Evolutionary conservation across 108 stramenopile genomes (phyloP), one percentile per base, ranked within the genome.

Genomic region (Poteriospumella lacustris): DNA sequence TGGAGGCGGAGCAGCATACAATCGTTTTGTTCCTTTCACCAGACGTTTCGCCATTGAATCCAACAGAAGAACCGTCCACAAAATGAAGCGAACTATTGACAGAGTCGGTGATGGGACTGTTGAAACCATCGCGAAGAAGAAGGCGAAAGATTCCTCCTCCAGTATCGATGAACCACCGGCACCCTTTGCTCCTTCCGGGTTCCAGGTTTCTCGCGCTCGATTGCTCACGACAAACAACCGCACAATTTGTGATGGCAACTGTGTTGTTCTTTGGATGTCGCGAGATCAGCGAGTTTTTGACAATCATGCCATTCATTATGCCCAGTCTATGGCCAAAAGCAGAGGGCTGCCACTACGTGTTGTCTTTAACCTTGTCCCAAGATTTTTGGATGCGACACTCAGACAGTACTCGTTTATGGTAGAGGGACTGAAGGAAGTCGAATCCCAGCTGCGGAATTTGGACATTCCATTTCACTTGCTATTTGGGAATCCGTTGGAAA

Each of bases 181-280:
- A 19, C 47, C 47, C 19, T 52, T 52, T 19, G 19, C 19, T 52
- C 47, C 47, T 52, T 15, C 47, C 9, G 47, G 47, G 15, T 52
- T 52, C 19, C 47, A 52, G 19, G 19, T 52, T 52, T 9, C 47
- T 52, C 47, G 47, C 19, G 47, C 47, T 15, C 47, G 47, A 15
- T 19, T 52, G 15, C 47, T 52, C 9, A 52, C 47, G 19, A 9
- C 47, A 9, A 15, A 9, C 19, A 52, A 9, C 47, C 9, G 15
- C 47, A 52, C 47, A 15, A 52, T 19, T 19, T 15, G 15, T 52
- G 24, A 56, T 24, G 60, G 60, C 5, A 24, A 64, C 15, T 31
- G 60, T 73, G 89, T 99, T 2, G 78, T 97, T 39, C 96, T 96
- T 82, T 99, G 98, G 98, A 99, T 99, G 98, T 83, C 80, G 44